Percentiles rank a stretch among this genome's conserved stretches.
These are phyloP conservation scores for Thermochaetoides dissita DNA, from an alignment of 2,329 filamentous ascomycete species.

Conservation along the genomic window DNA sequence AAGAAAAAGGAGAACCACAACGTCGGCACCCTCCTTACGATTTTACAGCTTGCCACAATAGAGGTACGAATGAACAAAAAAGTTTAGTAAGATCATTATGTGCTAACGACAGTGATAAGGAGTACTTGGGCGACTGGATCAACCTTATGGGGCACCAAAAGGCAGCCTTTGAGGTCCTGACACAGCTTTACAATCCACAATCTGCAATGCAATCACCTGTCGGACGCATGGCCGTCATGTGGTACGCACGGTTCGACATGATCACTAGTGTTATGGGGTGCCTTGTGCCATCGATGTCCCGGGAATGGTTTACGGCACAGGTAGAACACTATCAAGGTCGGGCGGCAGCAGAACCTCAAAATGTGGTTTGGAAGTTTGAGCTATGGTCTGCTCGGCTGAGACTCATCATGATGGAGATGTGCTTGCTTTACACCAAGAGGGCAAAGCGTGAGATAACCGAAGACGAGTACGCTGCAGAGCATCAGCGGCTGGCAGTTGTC, in stretches of 20 bases:
- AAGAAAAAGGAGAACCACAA: slow-evolving; percentile 56
- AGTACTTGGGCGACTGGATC: slow-evolving; percentile 90
- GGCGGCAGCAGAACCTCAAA: slow-evolving; percentile 42
- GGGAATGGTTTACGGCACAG: slow-evolving; percentile 62
- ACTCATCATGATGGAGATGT: slow-evolving; percentile 66
- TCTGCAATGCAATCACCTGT: slow-evolving; percentile 58
- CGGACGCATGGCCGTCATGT: slow-evolving; percentile 62
- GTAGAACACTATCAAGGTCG: slow-evolving; percentile 50
- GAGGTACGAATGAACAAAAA: slow-evolving; percentile 44
- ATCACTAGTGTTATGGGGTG: slow-evolving; percentile 73
- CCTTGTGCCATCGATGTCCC: slow-evolving; percentile 56
- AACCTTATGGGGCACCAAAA: slow-evolving; percentile 87
- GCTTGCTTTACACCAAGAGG: slow-evolving; percentile 58
- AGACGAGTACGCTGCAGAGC: slow-evolving; percentile 51
- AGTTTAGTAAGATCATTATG: background rate
- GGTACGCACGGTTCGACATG: slow-evolving; percentile 83
- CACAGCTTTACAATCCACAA: slow-evolving; percentile 61
- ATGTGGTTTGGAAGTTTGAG: slow-evolving; percentile 53
- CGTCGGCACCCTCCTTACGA: slow-evolving; percentile 66
- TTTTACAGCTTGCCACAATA: slow-evolving; percentile 82
- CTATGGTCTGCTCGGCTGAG: slow-evolving; percentile 52
- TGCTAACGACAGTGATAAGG: slow-evolving; percentile 35
- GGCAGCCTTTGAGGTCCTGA: slow-evolving; percentile 71
- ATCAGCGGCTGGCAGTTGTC: slow-evolving; percentile 35
- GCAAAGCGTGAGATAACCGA: slow-evolving; percentile 48